A percentile compares a stretch with the other conserved stretches of the same genome.
Conservation (phyloP, 2,329 filamentous ascomycete species). For the Fusarium pseudoanthophilum region DNA sequence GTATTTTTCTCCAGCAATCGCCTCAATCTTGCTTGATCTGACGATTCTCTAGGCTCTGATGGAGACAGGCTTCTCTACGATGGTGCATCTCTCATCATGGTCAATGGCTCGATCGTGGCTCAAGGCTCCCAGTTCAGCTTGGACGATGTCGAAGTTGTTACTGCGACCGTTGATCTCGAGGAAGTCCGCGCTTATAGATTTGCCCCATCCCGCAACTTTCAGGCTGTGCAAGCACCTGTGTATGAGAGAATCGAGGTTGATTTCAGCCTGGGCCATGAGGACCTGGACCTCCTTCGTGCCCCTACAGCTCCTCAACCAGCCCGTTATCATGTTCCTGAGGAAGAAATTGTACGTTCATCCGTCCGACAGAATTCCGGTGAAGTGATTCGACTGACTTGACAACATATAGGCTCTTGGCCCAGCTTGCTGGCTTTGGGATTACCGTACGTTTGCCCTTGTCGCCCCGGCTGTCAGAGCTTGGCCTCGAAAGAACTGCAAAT, state of each 20-base stretch:
- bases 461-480: not conserved
- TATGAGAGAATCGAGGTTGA: conserved; percentile 37
- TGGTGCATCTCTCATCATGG: conserved; percentile 68
- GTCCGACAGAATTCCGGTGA: not conserved
- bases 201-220: conserved; percentile 65
- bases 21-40: not conserved
- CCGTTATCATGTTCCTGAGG: conserved; percentile 36
- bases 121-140: conserved; percentile 72
- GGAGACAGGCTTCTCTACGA: conserved; percentile 67
- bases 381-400: not conserved
- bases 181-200: conserved; percentile 72
- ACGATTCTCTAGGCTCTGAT: conserved; percentile 54
- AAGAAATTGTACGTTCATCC: conserved; percentile 32
- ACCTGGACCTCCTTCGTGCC: conserved; percentile 42
- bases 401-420: conserved; percentile 17
- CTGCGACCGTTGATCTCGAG: conserved; percentile 75
- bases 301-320: conserved; percentile 45
- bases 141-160: conserved; percentile 69
- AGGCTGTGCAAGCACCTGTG: conserved; percentile 57
- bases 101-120: conserved; percentile 71
- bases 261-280: conserved; percentile 47
- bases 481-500: not conserved
- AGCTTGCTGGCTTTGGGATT: conserved; percentile 34
- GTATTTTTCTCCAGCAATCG: not conserved
- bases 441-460: not conserved